Conservation (phyloP, 306 rosid genomes). For the Alnus glutinosa region DNA sequence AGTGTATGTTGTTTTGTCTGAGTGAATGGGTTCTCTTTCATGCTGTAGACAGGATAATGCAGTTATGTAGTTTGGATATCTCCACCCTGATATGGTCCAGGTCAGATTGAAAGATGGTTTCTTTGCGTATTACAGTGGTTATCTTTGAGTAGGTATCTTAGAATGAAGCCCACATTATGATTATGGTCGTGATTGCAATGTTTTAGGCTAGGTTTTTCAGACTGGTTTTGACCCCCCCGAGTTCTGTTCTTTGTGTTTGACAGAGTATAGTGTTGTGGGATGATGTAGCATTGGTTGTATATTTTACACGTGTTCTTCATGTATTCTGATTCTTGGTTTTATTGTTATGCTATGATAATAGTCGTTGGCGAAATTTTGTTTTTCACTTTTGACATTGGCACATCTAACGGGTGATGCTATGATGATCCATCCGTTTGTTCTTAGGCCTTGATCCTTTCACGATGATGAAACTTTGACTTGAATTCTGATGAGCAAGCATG, state of each 20-base stretch:
- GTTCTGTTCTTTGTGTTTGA: slow-evolving; percentile 47
- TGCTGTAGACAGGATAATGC: slow-evolving; percentile 14
- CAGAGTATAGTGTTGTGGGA: slow-evolving; percentile 45
- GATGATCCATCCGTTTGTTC: slow-evolving; percentile 11
- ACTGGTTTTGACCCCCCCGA: slow-evolving; percentile 8
- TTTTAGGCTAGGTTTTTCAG: slow-evolving; percentile 16
- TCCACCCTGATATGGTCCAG: slow-evolving; percentile 25
- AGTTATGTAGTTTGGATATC: slow-evolving; percentile 18
- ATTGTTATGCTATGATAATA: slow-evolving; percentile 8
- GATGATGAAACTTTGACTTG: slow-evolving; percentile 28
- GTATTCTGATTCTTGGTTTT: slow-evolving; percentile 11
- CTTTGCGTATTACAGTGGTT: slow-evolving; percentile 15
- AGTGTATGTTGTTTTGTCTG: slow-evolving; percentile 77
- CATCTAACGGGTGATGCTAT: slow-evolving; percentile 8
- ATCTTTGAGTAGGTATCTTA: slow-evolving; percentile 5
- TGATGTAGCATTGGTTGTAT: slow-evolving; percentile 23
- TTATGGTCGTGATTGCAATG: slow-evolving; percentile 14
- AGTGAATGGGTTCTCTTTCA: slow-evolving; percentile 36
- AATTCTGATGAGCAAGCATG: slow-evolving; percentile 23
- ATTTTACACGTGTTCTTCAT: slow-evolving; percentile 10
- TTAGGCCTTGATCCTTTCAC: slow-evolving; percentile 18
- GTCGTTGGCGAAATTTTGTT: slow-evolving; percentile 12
- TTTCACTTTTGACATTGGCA: slow-evolving; percentile 14
- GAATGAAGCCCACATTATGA: slow-evolving; percentile 29
- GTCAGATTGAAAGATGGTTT: slow-evolving; percentile 31